Evolutionary conservation across 2,329 filamentous ascomycete genomes (phyloP).

Genomic region (Lachnellula arida): DNA sequence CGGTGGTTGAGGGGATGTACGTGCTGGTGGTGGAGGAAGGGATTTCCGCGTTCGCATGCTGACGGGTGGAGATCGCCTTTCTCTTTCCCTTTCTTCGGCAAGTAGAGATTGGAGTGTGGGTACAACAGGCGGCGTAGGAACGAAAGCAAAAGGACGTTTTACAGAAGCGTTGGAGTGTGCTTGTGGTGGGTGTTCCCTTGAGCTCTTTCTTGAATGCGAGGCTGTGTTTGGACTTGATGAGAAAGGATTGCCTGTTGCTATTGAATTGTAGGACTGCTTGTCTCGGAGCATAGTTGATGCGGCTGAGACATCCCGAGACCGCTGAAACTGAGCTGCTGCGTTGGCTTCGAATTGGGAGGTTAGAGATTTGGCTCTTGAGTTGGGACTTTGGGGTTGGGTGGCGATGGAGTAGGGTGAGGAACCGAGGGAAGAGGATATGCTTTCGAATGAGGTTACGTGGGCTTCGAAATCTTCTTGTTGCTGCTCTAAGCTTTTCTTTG

Average conservation of each 20-base stretch:
- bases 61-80: constrained; percentile 13
- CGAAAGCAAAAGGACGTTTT: neutral
- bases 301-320: constrained; percentile 5
- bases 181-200: constrained; percentile 12
- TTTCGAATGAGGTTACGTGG: constrained; percentile 21
- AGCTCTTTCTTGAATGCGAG: constrained; percentile 1
- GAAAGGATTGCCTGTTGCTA: constrained; percentile 4
- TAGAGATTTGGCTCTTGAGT: constrained; percentile 19
- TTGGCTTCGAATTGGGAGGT: constrained; percentile 23
- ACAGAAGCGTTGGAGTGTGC: constrained; percentile 5
- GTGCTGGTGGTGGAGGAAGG: neutral
- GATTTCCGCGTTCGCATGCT: constrained; percentile 14
- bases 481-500: neutral
- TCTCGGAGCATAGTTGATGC: constrained; percentile 2
- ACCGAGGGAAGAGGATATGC: constrained; percentile 20
- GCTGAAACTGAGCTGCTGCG: constrained; percentile 14
- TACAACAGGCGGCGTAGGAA: neutral
- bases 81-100: neutral
- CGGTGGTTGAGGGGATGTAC: neutral
- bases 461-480: constrained; percentile 22
- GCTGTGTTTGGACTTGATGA: neutral
- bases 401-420: constrained; percentile 20
- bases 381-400: neutral
- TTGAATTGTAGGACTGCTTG: constrained; percentile 15
- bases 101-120: neutral